A percentile compares a stretch with the other conserved stretches of the same genome.
These are phyloP conservation scores for Trichoderma semiorbis DNA, from an alignment of 2,329 filamentous ascomycete genomes.

Conservation along the genomic window DNA sequence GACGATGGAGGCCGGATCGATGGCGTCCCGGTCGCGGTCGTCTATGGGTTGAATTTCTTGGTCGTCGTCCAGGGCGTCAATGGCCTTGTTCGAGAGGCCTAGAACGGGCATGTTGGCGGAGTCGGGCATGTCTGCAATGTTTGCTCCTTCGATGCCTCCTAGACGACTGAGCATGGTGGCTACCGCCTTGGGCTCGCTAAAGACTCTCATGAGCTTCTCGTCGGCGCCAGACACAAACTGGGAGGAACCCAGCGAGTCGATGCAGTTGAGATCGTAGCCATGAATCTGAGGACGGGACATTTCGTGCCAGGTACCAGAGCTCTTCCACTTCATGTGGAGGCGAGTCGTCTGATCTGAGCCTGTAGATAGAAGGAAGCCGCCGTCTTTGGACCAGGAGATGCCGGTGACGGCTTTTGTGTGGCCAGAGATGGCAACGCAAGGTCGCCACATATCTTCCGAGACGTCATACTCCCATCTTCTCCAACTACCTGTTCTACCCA, in stretches of 20 bases:
- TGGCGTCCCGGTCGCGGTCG: constrained; percentile 49
- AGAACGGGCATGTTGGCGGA: constrained; percentile 93
- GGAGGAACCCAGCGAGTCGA: constrained; percentile 67
- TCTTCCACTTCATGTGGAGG: constrained; percentile 76
- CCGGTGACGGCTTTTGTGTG: constrained; percentile 80
- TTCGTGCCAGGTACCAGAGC: constrained; percentile 77
- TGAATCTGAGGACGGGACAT: constrained; percentile 95
- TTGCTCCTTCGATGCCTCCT: constrained; percentile 52
- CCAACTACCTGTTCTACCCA: constrained; percentile 93
- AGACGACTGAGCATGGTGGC: constrained; percentile 69
- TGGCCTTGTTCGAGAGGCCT: constrained; percentile 92
- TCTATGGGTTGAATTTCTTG: constrained; percentile 43
- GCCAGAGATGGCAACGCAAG: constrained; percentile 73
- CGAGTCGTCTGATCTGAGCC: constrained; percentile 90
- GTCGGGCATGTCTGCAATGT: constrained; percentile 62
- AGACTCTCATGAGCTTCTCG: constrained; percentile 96
- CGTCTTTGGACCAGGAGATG: constrained; percentile 77
- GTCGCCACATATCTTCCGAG: constrained; percentile 66
- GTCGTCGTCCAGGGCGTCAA: constrained; percentile 56
- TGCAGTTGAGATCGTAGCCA: constrained; percentile 95
- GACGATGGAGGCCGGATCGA: constrained; percentile 53
- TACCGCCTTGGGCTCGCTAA: constrained; percentile 81
- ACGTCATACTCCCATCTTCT: constrained; percentile 70
- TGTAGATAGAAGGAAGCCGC: constrained; percentile 83
- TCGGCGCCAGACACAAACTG: constrained; percentile 94